Conservation (phyloP, 768 basidiomycete species). For the Auricularia sp. region DNA sequence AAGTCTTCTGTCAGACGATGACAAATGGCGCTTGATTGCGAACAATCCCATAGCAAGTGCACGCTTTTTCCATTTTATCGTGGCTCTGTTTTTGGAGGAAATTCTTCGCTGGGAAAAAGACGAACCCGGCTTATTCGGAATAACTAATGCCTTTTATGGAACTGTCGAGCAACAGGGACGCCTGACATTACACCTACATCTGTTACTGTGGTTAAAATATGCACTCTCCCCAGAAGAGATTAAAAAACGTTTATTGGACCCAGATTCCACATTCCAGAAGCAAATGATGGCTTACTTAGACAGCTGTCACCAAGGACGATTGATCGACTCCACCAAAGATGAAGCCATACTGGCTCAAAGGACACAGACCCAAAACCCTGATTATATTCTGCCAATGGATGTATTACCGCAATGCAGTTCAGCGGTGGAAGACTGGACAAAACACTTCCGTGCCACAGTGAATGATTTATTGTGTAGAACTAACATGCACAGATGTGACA, state of each 20-base stretch:
- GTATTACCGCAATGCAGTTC: neutral
- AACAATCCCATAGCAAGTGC: conserved; percentile 3
- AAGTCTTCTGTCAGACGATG: conserved; percentile 6
- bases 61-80: conserved; percentile 3
- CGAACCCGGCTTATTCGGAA: conserved; percentile 14
- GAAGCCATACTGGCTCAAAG: conserved; percentile 8
- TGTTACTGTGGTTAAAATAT: conserved; percentile 12
- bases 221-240: conserved; percentile 24
- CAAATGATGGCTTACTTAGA: conserved; percentile 24
- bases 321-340: conserved; percentile 16
- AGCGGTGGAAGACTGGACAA: conserved; percentile 1
- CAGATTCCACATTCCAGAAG: conserved; percentile 17
- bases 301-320: conserved; percentile 22
- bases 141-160: conserved; percentile 13
- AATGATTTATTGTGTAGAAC: conserved; percentile 23
- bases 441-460: conserved; percentile 12
- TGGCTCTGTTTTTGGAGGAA: neutral
- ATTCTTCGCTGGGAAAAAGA: neutral
- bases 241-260: conserved; percentile 17
- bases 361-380: neutral
- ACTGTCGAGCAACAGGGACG: conserved; percentile 12
- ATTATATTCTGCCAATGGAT: neutral
- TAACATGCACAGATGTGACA: conserved; percentile 22
- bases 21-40: neutral
- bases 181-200: conserved; percentile 16